Conservation (phyloP, 345 rosid species). For the Moringa oleifera region DNA sequence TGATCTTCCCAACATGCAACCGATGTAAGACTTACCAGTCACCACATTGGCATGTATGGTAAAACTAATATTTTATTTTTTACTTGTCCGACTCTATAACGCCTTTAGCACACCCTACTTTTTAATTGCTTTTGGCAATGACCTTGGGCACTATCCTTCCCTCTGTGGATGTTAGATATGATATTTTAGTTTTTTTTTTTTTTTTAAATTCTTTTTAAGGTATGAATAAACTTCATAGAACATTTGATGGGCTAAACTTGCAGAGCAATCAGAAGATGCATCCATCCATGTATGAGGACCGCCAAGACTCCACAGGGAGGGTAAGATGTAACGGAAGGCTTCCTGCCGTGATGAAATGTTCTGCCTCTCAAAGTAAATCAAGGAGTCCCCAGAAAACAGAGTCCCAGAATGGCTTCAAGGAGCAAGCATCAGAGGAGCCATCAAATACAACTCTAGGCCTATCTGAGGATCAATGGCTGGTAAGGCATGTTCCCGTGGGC, state of each 20-base stretch:
- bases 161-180: not conserved
- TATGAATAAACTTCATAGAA: not conserved
- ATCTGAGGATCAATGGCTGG: slow-evolving; percentile 11
- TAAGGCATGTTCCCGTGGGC: slow-evolving; percentile 37
- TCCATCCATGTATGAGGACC: slow-evolving; percentile 52
- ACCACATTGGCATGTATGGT: too few species aligned
- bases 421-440: slow-evolving; percentile 9
- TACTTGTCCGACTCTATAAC: too few species aligned
- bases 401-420: slow-evolving; percentile 1
- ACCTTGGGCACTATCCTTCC: not conserved
- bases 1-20: too few species aligned
- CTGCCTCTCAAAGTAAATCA: slow-evolving; percentile 20
- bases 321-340: slow-evolving; percentile 27
- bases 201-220: too few species aligned
- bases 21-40: too few species aligned
- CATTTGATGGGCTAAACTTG: slow-evolving; percentile 24
- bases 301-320: slow-evolving; percentile 27
- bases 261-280: slow-evolving; percentile 53
- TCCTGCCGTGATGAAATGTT: slow-evolving; percentile 17
- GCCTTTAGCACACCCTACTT: too few species aligned
- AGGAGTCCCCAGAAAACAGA: slow-evolving; percentile 12
- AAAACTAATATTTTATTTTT: too few species aligned
- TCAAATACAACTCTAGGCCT: slow-evolving; percentile 9
- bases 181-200: not conserved
- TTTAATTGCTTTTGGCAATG: too few species aligned